These are phyloP conservation scores for Fremontodendron californicum DNA, from an alignment of 345 rosid species.

Conservation along the genomic window DNA sequence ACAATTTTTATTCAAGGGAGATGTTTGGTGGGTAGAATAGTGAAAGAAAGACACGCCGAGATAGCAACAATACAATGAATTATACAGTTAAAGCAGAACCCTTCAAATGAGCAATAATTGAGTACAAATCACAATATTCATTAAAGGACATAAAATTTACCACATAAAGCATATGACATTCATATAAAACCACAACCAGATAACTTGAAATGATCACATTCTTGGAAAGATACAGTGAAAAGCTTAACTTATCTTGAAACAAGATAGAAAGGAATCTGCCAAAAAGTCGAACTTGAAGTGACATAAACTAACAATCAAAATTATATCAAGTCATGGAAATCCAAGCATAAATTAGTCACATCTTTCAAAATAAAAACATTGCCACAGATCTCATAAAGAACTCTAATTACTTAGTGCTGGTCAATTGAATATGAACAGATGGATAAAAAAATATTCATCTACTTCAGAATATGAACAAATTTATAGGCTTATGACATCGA, in stretches of 20 bases:
- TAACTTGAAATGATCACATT: neutral
- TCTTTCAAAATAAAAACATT: neutral
- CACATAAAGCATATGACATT: neutral
- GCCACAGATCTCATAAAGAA: neutral
- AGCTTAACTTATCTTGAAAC: neutral
- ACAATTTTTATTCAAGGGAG: neutral
- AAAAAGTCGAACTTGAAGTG: neutral
- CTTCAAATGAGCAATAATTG: neutral
- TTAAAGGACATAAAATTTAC: neutral
- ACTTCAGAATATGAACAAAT: neutral
- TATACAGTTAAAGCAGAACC: neutral
- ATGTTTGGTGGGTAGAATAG: neutral
- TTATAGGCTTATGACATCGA: neutral
- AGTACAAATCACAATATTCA: neutral
- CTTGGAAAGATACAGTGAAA: neutral
- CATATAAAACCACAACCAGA: neutral
- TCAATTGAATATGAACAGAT: neutral
- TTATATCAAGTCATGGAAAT: neutral
- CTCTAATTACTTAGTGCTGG: neutral
- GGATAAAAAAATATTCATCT: neutral
- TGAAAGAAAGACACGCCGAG: neutral
- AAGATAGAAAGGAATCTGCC: conserved; percentile 10
- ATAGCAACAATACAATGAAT: conserved; percentile 7
- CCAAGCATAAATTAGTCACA: conserved; percentile 1
- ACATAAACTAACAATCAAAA: neutral